Evolutionary conservation across 257 asterid genomes (phyloP).

Genomic region (Salvia splendens): DNA sequence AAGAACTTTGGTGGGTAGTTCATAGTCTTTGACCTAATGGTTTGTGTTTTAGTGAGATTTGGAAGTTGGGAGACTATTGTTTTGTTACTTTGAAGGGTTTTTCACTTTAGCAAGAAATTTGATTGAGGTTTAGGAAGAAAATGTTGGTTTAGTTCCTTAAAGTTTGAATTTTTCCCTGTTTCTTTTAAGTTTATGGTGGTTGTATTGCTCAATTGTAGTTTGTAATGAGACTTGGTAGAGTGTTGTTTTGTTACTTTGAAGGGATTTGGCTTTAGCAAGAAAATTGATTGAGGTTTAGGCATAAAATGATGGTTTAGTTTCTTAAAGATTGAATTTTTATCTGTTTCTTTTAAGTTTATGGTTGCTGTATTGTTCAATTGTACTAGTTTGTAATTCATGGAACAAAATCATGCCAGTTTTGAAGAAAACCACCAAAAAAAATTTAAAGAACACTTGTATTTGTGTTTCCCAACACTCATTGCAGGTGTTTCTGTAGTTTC

Average conservation of each 20-base stretch:
- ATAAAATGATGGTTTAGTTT: slow-evolving; percentile 5
- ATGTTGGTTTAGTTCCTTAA: not conserved
- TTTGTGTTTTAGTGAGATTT: slow-evolving; percentile 7
- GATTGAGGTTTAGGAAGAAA: slow-evolving; percentile 7
- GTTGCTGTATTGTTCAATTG: slow-evolving; percentile 8
- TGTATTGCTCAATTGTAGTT: not conserved
- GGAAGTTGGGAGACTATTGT: slow-evolving; percentile 1
- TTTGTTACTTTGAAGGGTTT: slow-evolving; percentile 8
- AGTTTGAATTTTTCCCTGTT: not conserved
- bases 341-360: not conserved
- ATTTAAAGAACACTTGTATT: not conserved
- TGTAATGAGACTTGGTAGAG: not conserved
- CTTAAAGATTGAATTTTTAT: not conserved
- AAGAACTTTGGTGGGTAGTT: slow-evolving; percentile 16
- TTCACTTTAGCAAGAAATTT: slow-evolving; percentile 9
- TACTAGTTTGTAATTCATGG: not conserved
- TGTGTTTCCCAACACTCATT: not conserved
- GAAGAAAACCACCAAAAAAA: not conserved
- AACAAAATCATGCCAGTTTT: slow-evolving; percentile 1
- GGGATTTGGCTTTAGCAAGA: slow-evolving; percentile 15
- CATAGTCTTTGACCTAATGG: slow-evolving; percentile 21
- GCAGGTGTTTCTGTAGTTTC: slow-evolving; percentile 35
- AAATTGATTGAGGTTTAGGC: not conserved
- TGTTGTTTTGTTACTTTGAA: slow-evolving; percentile 9
- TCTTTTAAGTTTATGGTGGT: slow-evolving; percentile 7